Evolutionary conservation across 768 basidiomycete genomes (phyloP).

Genomic region (Rhizopogon vulgaris): DNA sequence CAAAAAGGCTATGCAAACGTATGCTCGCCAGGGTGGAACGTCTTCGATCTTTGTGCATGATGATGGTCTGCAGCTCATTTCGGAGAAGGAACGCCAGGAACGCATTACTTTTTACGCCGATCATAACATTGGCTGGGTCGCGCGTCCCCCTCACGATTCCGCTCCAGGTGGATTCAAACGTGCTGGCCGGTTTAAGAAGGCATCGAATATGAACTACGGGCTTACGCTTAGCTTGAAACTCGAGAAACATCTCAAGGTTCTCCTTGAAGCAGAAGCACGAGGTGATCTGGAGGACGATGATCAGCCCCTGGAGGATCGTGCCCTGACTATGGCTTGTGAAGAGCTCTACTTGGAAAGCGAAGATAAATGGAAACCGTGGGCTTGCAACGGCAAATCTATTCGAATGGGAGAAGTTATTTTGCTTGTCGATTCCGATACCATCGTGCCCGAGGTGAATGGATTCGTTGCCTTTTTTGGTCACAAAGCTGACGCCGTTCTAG

Average conservation of each 20-base stretch:
- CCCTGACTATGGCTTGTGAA: conserved; percentile 68
- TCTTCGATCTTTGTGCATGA: conserved; percentile 75
- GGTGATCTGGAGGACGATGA: conserved; percentile 29
- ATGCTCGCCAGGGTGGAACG: conserved; percentile 79
- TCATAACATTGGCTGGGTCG: conserved; percentile 73
- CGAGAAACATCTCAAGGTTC: conserved; percentile 38
- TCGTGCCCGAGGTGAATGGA: conserved; percentile 60
- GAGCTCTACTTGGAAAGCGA: conserved; percentile 60
- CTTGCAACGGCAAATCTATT: conserved; percentile 65
- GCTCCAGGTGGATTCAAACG: conserved; percentile 46
- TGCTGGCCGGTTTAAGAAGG: conserved; percentile 84
- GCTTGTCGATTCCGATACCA: conserved; percentile 74
- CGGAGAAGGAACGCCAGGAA: conserved; percentile 50
- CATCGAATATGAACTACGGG: conserved; percentile 82
- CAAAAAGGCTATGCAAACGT: conserved; percentile 82
- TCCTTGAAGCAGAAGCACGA: conserved; percentile 39
- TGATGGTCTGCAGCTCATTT: conserved; percentile 59
- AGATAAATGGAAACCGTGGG: conserved; percentile 64
- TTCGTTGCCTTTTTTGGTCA: neutral
- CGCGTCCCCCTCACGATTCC: conserved; percentile 61
- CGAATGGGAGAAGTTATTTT: conserved; percentile 77
- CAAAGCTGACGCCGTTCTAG: conserved; percentile 19
- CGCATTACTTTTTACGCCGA: conserved; percentile 67
- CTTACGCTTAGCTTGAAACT: conserved; percentile 42
- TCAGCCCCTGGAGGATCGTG: conserved; percentile 60